Base-by-base conservation (phyloP, 2,329 filamentous ascomycete genomes). In the Clonostachys sp. region DNA sequence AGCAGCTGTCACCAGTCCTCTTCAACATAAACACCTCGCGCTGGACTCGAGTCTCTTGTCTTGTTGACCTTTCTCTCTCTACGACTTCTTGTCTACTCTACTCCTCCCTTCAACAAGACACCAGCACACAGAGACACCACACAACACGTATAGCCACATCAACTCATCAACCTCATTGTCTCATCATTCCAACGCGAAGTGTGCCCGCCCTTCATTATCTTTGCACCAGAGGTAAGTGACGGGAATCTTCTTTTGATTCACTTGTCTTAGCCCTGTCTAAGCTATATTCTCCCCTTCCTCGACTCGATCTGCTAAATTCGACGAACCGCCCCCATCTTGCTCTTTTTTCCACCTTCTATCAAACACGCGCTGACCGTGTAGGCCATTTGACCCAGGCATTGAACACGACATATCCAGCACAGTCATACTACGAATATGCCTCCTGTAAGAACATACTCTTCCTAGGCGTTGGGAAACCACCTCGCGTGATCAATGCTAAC, bases 341-440 rank as follows among this genome's bases (percentile, higher is more conserved):
- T 24, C n/a, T 14, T 14, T 44, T 45, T 50, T 40, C 18, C 24
- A 43, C 34, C 39, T 44, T 42, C 14, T 14, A 14, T n/a, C 36
- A 33, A 18, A 45, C 18, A 46, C 20, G 16, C 14, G 17, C 44
- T 6, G 24, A 30, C 10, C 8, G 35, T 33, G 17, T 17, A 13
- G 34, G 38, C 41, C 54, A 51, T 48, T 48, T 41, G 46, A 49
- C 49, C 49, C 38, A 41, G n/a, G 6, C 17, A 34, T 30, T 41
- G 36, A n/a, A 46, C 34, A 40, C 34, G 16, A 53, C 41, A 51
- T 49, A 55, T 46, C 54, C 49, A 51, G 52, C 45, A 55, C 48
- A 50, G 34, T 50, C 51, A 56, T 55, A 50, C 56, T 56, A 47
- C 52, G 54, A 65, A 59, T 44, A 67, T 67, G 63, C 62, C 65